phyloP scores from a whole-genome alignment of 768 basidiomycete genomes.

The Leccinum aurantiacum region DNA sequence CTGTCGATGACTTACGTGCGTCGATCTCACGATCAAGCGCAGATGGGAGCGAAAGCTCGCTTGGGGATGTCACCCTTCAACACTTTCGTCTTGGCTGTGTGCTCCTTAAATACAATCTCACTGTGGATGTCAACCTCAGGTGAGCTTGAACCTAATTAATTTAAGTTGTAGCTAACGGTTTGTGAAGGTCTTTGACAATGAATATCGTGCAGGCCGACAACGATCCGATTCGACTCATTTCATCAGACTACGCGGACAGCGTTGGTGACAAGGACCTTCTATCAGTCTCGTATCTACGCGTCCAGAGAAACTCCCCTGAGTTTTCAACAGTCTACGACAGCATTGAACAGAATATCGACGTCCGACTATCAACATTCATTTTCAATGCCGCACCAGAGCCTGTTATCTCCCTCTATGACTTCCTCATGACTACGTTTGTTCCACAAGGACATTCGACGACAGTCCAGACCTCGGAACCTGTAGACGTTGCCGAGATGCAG shows the following conservation, averaged over 20 bases:
- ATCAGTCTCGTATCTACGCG: conserved; percentile 72
- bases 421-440: conserved; percentile 96
- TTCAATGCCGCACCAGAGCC: conserved; percentile 89
- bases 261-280: conserved; percentile 65
- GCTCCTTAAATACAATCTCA: conserved; percentile 82
- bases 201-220: conserved; percentile 59
- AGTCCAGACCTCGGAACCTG: conserved; percentile 12
- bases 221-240: conserved; percentile 60
- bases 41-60: conserved; percentile 62
- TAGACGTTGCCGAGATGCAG: background rate
- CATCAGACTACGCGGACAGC: conserved; percentile 49
- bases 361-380: conserved; percentile 87
- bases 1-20: conserved; percentile 79
- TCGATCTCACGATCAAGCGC: conserved; percentile 69
- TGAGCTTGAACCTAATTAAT: conserved; percentile 30
- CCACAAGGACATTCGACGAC: conserved; percentile 33
- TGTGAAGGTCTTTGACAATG: conserved; percentile 69
- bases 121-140: conserved; percentile 79
- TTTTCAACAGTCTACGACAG: conserved; percentile 77
- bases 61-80: conserved; percentile 80
- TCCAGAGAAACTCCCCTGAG: conserved; percentile 83
- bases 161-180: conserved; percentile 10
- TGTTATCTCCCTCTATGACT: conserved; percentile 88
- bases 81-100: conserved; percentile 75
- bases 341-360: conserved; percentile 84